Base-by-base conservation (phyloP, 805 yeast species). In the Candida montana region DNA sequence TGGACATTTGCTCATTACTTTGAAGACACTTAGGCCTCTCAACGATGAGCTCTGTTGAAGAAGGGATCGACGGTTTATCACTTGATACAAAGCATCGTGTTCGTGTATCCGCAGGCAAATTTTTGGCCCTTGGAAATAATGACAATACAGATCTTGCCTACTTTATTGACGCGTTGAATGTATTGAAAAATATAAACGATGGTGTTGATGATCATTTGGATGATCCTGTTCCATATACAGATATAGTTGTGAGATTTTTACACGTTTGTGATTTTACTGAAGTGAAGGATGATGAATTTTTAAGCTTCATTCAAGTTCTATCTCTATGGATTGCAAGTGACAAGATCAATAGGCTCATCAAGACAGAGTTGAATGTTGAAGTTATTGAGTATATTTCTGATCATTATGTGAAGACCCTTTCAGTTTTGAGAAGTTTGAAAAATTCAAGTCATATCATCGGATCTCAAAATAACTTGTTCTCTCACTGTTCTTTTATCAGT, bases 261-360 rank as follows among this genome's bases (percentile, higher is more conserved):
- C 23, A 29, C 11, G 19, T 13, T 12, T 33, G 41, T 33, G 45
- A 37, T 10, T 41, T 41, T 18, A 30, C 16, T 10, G 6, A 8
- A 6, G 30, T 41, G 12, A 11, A 18, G 16, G 31, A 27, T n/a
- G n/a, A 3, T 16, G 33, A 21, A 2, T 31, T 18, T n/a, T 26
- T 41, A 11, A 30, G 19, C 2, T 44, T 52, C 6, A 29, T 48
- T 3, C 39, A 44, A 20, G 35, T 45, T 2, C 16, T 47, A 2
- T 43, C 57, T 2, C 35, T 55, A 11, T 29, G 49, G 13, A 33
- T 42, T 5, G 50, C 59, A 1, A 52, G 48, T 20, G 21, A 41
- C 16, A 34, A 33, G 23, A 36, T 55, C 24, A 44, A 48, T n/a
- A 47, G 42, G 1, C 29, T 50, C 11, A 41, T 54, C 35, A 51